A percentile compares a stretch with the other conserved stretches of the same genome.
Evolutionary conservation across 768 basidiomycete species (phyloP).

Genomic region (Leccinellum albellum): DNA sequence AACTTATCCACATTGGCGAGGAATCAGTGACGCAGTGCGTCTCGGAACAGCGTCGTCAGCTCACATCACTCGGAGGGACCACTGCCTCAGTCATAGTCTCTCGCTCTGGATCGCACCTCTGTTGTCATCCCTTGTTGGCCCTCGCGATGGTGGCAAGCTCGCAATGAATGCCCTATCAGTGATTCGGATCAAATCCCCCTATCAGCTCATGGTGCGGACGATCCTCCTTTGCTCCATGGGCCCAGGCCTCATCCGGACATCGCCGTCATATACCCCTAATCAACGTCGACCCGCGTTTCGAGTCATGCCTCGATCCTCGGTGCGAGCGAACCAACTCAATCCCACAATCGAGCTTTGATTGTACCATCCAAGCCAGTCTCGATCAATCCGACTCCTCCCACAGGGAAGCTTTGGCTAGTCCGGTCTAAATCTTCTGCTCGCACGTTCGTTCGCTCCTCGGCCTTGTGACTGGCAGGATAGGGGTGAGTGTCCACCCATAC

Average conservation of each 20-base stretch:
- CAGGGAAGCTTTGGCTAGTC: neutral
- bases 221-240: neutral
- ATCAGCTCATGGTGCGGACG: neutral
- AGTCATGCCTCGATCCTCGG: neutral
- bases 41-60: neutral
- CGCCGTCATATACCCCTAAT: neutral
- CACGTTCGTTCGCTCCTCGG: neutral
- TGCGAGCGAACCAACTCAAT: neutral
- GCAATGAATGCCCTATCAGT: neutral
- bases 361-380: neutral
- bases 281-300: neutral
- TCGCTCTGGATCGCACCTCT: neutral
- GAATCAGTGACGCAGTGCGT: neutral
- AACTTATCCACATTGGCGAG: neutral
- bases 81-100: neutral
- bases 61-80: neutral
- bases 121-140: too few species aligned
- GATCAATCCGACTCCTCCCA: neutral
- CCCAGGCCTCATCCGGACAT: neutral
- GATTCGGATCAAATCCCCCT: neutral
- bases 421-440: neutral
- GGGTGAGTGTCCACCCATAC: neutral
- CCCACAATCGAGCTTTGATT: too few species aligned
- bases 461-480: neutral
- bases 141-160: neutral